Evolutionary conservation across 1,284 basidiomycete species (phyloP).

Genomic region (Mixia osmundae): DNA sequence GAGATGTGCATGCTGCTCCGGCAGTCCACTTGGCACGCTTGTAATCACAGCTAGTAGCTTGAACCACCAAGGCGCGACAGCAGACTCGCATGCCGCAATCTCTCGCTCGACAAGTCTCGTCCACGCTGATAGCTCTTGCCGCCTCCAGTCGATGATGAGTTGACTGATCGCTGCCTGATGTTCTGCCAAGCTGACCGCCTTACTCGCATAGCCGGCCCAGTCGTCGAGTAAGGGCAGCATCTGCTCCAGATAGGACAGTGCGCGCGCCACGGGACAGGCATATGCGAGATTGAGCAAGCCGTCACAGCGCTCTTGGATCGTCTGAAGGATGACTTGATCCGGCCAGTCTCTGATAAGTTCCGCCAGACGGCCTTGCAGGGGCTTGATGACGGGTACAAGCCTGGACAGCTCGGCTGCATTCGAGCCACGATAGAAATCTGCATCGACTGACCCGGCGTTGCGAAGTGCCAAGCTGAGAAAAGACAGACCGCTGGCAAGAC

Average conservation of each 20-base stretch:
- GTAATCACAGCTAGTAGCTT: conserved; percentile 60
- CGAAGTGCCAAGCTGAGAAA: too few relatives aligned
- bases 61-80: conserved; percentile 74
- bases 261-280: conserved; percentile 51
- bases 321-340: conserved; percentile 84
- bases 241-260: conserved; percentile 65
- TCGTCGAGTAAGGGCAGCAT: conserved; percentile 73
- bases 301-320: conserved; percentile 54
- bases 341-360: conserved; percentile 62
- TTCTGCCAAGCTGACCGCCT: conserved; percentile 49
- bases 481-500: too few relatives aligned
- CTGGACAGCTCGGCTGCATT: conserved; percentile 46
- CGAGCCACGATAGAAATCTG: conserved; percentile 57
- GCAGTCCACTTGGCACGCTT: conserved; percentile 27
- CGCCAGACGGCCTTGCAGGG: conserved; percentile 33
- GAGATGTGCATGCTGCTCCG: conserved; percentile 32
- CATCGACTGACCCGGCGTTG: conserved; percentile 16
- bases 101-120: conserved; percentile 54
- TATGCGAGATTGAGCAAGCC: conserved; percentile 40
- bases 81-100: conserved; percentile 33
- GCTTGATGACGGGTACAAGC: conserved; percentile 31
- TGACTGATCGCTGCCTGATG: conserved; percentile 42
- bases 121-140: conserved; percentile 76
- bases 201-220: conserved; percentile 87
- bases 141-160: conserved; percentile 73